phyloP scores from a whole-genome alignment of 208 protist species.

The Trichomonas vaginalis region DNA sequence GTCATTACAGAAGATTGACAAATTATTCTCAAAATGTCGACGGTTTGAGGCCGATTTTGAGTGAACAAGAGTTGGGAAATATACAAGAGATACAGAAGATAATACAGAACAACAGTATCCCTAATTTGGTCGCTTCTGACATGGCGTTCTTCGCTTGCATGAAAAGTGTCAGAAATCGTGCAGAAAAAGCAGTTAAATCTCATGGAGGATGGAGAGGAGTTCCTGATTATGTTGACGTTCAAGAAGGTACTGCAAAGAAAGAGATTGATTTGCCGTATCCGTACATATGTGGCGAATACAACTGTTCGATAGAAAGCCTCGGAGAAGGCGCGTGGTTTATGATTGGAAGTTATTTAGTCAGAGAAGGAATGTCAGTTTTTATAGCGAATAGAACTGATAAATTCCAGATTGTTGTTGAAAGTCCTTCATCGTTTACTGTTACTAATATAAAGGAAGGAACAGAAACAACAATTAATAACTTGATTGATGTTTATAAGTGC shows the following conservation, averaged over 20 bases:
- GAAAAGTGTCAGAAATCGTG: background rate
- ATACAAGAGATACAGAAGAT: background rate
- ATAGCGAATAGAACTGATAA: background rate
- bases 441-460: background rate
- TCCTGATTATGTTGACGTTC: background rate
- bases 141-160: background rate
- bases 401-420: background rate
- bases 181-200: background rate
- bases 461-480: background rate
- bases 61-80: background rate
- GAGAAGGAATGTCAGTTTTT: background rate
- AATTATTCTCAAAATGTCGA: background rate
- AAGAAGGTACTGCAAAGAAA: background rate
- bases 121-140: background rate
- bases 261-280: background rate
- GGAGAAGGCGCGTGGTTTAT: background rate
- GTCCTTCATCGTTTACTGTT: background rate
- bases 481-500: background rate
- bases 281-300: background rate
- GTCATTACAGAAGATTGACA: background rate
- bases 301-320: background rate
- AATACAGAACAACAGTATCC: background rate
- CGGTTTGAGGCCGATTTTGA: background rate
- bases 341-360: background rate
- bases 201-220: background rate